Evolutionary conservation across 768 basidiomycete species (phyloP).

Genomic region (Dioszegia hungarica): DNA sequence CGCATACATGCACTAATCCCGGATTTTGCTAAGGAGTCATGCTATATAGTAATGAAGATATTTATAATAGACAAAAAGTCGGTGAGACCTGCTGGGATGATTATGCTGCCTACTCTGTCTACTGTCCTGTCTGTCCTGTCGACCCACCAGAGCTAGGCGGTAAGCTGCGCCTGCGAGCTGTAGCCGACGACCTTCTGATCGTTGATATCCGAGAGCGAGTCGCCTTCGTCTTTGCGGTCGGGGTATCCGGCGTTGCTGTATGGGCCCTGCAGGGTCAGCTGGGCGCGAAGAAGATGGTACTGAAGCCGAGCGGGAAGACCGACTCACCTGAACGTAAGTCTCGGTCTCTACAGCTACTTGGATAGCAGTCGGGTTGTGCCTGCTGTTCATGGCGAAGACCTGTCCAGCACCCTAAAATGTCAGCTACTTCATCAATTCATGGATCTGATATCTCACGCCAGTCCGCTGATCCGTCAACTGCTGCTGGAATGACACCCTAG

Average conservation of each 20-base stretch:
- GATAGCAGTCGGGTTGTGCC: constrained; percentile 13
- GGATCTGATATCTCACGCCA: constrained; percentile 1
- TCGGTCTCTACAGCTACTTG: constrained; percentile 22
- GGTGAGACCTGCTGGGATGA: too few species aligned
- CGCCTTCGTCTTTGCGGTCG: background rate
- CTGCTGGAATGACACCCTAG: constrained; percentile 10
- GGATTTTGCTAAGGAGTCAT: too few species aligned
- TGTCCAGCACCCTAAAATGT: constrained; percentile 1
- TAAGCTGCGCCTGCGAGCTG: constrained; percentile 11
- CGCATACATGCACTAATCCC: too few species aligned
- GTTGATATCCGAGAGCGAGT: constrained; percentile 1
- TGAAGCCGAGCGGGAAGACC: too few species aligned
- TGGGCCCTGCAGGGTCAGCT: background rate
- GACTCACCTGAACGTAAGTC: constrained; percentile 19
- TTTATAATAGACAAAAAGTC: too few species aligned
- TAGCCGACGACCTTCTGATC: background rate
- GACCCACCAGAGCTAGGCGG: background rate
- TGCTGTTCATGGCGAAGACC: constrained; percentile 13
- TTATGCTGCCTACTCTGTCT: too few species aligned
- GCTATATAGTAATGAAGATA: too few species aligned
- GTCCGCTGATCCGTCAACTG: background rate
- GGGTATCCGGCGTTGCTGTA: background rate
- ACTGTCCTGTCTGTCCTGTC: too few species aligned
- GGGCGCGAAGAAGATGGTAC: too few species aligned
- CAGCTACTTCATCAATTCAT: background rate